Base-by-base conservation (phyloP, 176 grass and related monocot genomes). In the Hsuehochloa calcarea region DNA sequence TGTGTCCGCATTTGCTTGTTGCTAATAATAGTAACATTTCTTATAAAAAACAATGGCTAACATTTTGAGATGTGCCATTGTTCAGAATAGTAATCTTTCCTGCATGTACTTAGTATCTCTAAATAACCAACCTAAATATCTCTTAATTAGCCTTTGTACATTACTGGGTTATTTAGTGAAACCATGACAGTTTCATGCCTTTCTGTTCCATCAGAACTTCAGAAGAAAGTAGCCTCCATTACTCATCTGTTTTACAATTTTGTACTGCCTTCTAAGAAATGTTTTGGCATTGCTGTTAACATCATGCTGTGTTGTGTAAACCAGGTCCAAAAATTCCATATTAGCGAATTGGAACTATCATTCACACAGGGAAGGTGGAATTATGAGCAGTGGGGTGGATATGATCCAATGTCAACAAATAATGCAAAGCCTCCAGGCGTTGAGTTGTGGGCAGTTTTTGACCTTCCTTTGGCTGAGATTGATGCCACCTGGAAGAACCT, bases 341-440 rank as follows among this genome's bases (percentile, higher is more conserved):
- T 98, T 65, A 98, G 78, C 26, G 93, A 98, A 75, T 45, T 98
- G 62, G 96, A 98, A 84, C 87, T 98, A 63, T 98, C 96, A 40
- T 98, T 98, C 77, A 98, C 93, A 43, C 96, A 98, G 79, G 96
- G 96, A 73, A 86, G 93, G 64, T 98, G 96, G 96, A 98, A 92
- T 73, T 98, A 94, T 77, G 96, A 93, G 64, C 86, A 68, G 31
- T 98, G 96, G 96, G 96, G 96, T n/a, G 93, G 91, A 88, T 92
- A 80, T 75, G 96, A 98, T 84, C 93, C 96, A 68, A 81, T 98
- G 78, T 93, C 91, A 38, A 94, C 91, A 20, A 91, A 46, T 80
- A 91, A 94, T 86, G 90, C 93, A 65, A 98, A 95, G 81, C 96
- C 96, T 47, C 96, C 96, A 22, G 96, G 96, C 62, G 96, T 98